Conservation (phyloP, 495 filamentous ascomycete genomes). For the Mytilinidion resinicola region DNA sequence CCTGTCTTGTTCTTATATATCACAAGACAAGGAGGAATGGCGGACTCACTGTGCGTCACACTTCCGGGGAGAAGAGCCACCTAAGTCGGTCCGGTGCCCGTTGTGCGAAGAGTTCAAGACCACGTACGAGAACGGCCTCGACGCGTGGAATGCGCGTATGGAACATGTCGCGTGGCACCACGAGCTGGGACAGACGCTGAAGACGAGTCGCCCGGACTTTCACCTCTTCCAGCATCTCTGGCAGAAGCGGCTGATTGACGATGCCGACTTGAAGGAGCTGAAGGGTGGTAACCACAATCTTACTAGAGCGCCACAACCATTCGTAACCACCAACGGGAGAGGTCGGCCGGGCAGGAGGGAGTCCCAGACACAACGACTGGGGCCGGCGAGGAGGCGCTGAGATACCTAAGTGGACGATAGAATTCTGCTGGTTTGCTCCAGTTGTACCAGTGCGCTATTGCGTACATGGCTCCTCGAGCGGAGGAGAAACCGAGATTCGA, state of each 20-base stretch:
- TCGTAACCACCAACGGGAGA: background rate
- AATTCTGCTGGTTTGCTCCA: too few species aligned
- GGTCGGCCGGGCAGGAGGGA: background rate
- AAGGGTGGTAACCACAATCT: slow-evolving; percentile 16
- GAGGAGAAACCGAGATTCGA: too few species aligned
- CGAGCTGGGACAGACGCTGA: slow-evolving; percentile 13
- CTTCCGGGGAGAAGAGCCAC: slow-evolving; percentile 28
- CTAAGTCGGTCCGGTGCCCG: slow-evolving; percentile 24
- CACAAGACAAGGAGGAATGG: slow-evolving; percentile 22
- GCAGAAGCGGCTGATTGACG: slow-evolving; percentile 27
- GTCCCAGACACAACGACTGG: background rate
- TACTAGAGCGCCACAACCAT: background rate
- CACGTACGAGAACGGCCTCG: slow-evolving; percentile 15
- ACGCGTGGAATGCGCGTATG: slow-evolving; percentile 20
- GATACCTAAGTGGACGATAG: too few species aligned
- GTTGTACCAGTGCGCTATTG: too few species aligned
- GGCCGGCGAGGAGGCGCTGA: background rate
- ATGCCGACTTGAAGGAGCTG: slow-evolving; percentile 27
- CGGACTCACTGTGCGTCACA: slow-evolving; percentile 20
- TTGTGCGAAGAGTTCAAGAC: slow-evolving; percentile 20
- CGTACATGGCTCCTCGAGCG: too few species aligned
- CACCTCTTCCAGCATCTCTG: slow-evolving; percentile 25
- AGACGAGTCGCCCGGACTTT: slow-evolving; percentile 26
- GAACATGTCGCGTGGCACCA: slow-evolving; percentile 24
- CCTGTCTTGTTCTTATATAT: slow-evolving; percentile 24